These are phyloP conservation scores for Babesia bigemina DNA, from an alignment of 169 alveolate species.

Conservation along the genomic window DNA sequence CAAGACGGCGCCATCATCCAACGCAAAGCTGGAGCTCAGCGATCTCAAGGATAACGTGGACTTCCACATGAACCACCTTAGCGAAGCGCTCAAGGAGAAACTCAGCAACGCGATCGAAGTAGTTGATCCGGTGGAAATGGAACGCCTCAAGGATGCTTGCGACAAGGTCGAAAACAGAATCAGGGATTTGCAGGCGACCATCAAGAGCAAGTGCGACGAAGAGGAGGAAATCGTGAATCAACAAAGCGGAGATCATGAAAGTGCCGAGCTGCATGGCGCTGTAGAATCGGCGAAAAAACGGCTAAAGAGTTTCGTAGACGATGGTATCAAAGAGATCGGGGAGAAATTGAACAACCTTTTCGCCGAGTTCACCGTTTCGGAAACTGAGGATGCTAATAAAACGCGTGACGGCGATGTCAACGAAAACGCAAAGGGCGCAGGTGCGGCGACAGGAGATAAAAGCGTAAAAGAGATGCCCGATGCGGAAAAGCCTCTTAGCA, in stretches of 20 bases:
- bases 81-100: constrained; percentile 13
- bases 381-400: neutral
- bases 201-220: constrained; percentile 37
- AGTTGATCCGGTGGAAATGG: constrained; percentile 35
- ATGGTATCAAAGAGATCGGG: constrained; percentile 38
- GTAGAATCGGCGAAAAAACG: constrained; percentile 11
- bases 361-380: constrained; percentile 22
- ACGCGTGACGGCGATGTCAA: neutral
- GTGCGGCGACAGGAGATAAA: no score
- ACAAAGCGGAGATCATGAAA: neutral
- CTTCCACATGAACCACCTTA: constrained; percentile 50
- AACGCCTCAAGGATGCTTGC: constrained; percentile 26
- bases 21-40: constrained; percentile 36
- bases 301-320: constrained; percentile 41
- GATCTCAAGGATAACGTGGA: constrained; percentile 62
- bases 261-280: neutral
- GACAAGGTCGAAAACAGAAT: constrained; percentile 49
- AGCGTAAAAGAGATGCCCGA: no score
- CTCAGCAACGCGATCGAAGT: constrained; percentile 21
- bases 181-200: constrained; percentile 47
- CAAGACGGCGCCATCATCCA: neutral
- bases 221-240: constrained; percentile 3
- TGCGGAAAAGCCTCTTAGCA: no score
- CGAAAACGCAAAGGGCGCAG: no score
- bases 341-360: constrained; percentile 13